Conservation (phyloP, 225 moss, liverwort and hornwort species). For the Pseudisothecium myosuroides region DNA sequence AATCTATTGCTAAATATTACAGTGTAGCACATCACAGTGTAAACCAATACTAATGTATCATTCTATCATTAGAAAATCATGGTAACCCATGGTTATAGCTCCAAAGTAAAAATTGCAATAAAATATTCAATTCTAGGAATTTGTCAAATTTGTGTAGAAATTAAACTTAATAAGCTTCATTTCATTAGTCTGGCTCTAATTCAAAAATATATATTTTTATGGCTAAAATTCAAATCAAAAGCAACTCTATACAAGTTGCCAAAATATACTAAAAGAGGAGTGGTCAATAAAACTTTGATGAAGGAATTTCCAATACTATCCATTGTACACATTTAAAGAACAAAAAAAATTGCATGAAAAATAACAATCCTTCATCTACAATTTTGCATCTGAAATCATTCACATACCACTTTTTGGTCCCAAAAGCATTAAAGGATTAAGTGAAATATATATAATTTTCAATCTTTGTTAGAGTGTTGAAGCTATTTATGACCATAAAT, state of each 20-base stretch:
- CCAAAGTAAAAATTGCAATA: not conserved
- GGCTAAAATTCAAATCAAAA: not conserved
- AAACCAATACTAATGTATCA: not conserved
- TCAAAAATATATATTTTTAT: not conserved
- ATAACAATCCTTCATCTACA: not conserved
- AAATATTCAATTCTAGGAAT: not conserved
- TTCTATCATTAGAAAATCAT: not conserved
- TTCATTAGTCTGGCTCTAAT: not conserved
- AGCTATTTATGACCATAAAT: not conserved
- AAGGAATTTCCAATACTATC: not conserved
- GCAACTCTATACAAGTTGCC: not conserved
- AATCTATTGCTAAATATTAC: not conserved
- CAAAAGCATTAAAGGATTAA: not conserved
- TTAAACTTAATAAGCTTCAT: not conserved
- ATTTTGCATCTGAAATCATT: accelerated
- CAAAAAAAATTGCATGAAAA: not conserved
- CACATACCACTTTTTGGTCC: accelerated
- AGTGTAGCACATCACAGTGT: not conserved
- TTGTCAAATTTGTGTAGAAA: not conserved
- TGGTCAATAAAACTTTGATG: not conserved
- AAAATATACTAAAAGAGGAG: not conserved
- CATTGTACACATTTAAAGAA: accelerated
- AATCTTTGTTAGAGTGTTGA: not conserved
- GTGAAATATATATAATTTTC: not conserved
- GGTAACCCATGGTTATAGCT: accelerated